Evolutionary conservation across 192 early-diverging fungal genomes (phyloP).

Genomic region (Podila epigama): DNA sequence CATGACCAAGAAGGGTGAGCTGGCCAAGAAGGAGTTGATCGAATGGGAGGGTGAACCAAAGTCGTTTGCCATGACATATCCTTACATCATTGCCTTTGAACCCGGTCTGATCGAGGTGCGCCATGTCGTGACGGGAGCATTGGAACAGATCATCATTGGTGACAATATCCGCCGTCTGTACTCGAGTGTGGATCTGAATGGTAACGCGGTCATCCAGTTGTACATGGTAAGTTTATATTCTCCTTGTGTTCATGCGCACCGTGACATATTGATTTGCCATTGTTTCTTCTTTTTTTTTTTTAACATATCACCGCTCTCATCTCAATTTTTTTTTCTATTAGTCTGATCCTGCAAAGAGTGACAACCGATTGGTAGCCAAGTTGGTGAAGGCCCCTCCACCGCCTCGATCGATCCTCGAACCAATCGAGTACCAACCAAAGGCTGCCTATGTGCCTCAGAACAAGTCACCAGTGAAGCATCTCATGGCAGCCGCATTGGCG

Average conservation of each 20-base stretch:
- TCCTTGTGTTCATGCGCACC: neutral
- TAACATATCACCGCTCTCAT: neutral
- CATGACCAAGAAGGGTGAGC: slow-evolving; percentile 83
- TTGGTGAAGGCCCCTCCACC: slow-evolving; percentile 11
- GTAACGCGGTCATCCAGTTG: slow-evolving; percentile 29
- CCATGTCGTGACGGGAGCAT: slow-evolving; percentile 72
- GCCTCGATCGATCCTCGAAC: slow-evolving; percentile 12
- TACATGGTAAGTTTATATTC: slow-evolving; percentile 8
- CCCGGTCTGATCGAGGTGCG: slow-evolving; percentile 88
- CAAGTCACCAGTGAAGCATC: slow-evolving; percentile 15
- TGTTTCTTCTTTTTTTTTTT: neutral
- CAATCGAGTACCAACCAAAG: slow-evolving; percentile 15
- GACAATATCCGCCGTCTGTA: slow-evolving; percentile 39
- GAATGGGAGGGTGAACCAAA: slow-evolving; percentile 89
- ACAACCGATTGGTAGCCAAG: slow-evolving; percentile 29
- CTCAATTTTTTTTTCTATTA: neutral
- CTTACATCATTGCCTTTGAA: slow-evolving; percentile 92
- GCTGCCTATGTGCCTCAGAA: neutral
- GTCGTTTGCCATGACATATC: slow-evolving; percentile 79
- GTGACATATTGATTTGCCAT: no score
- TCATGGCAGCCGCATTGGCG: slow-evolving; percentile 26
- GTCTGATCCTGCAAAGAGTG: slow-evolving; percentile 25
- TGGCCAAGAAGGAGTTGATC: slow-evolving; percentile 75
- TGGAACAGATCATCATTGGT: slow-evolving; percentile 45
- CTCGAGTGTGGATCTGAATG: slow-evolving; percentile 26